phyloP scores from a whole-genome alignment of 1,284 basidiomycete species.

The Ceratobasidium sp. region DNA sequence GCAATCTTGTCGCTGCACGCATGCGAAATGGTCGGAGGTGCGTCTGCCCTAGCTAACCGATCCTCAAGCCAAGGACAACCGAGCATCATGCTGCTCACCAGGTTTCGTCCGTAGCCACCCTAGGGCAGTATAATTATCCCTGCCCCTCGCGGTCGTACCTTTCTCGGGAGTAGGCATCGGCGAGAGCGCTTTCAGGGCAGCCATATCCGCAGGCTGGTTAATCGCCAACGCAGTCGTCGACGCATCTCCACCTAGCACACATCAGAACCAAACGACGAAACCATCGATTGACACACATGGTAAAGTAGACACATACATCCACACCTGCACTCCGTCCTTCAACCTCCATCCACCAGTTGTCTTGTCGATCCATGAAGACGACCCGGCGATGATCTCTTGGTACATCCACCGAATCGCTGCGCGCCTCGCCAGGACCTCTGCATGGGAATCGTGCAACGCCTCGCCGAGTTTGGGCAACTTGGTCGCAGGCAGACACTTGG shows the following conservation, averaged over 20 bases:
- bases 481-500: slow-evolving; percentile 79
- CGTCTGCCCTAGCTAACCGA: slow-evolving; percentile 67
- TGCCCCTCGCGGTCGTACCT: slow-evolving; percentile 65
- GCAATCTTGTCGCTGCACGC: slow-evolving; percentile 93
- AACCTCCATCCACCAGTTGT: slow-evolving; percentile 57
- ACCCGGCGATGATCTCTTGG: slow-evolving; percentile 59
- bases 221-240: slow-evolving; percentile 80
- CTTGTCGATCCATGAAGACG: slow-evolving; percentile 58
- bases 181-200: slow-evolving; percentile 62
- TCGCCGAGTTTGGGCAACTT: slow-evolving; percentile 76
- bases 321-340: slow-evolving; percentile 58
- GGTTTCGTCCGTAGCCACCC: slow-evolving; percentile 89
- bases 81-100: slow-evolving; percentile 51
- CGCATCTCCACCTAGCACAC: slow-evolving; percentile 79
- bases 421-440: slow-evolving; percentile 85
- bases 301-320: slow-evolving; percentile 87
- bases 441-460: slow-evolving; percentile 86
- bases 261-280: slow-evolving; percentile 34
- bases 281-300: slow-evolving; percentile 66
- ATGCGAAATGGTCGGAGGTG: slow-evolving; percentile 78
- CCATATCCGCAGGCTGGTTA: slow-evolving; percentile 71
- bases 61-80: background rate
- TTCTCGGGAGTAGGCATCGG: slow-evolving; percentile 10
- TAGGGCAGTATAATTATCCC: slow-evolving; percentile 74
- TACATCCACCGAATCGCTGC: slow-evolving; percentile 83